phyloP scores from a whole-genome alignment of 1,284 basidiomycete species.

The Sparassis latifolia region DNA sequence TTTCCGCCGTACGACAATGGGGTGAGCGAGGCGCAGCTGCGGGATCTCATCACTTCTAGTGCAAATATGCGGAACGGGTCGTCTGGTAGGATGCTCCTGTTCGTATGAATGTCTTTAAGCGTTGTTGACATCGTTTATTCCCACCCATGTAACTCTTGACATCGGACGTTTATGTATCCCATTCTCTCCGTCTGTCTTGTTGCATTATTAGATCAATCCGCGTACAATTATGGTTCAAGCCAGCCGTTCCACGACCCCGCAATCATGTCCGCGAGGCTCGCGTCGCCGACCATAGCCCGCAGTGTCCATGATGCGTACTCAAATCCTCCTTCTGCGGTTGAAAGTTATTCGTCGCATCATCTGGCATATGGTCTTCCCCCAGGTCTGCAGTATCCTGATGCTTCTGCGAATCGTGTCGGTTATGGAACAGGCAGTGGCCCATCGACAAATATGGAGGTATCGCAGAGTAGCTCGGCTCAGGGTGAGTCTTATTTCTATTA shows the following conservation, averaged over 20 bases:
- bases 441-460: conserved; percentile 21
- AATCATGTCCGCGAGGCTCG: conserved; percentile 72
- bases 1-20: conserved; percentile 53
- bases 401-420: conserved; percentile 18
- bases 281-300: conserved; percentile 29
- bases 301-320: conserved; percentile 20
- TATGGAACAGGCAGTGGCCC: conserved; percentile 17
- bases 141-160: conserved; percentile 7
- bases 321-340: conserved; percentile 14
- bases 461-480: conserved; percentile 38
- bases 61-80: conserved; percentile 33
- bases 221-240: conserved; percentile 30
- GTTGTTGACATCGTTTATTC: conserved; percentile 29
- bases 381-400: conserved; percentile 45
- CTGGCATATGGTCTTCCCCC: conserved; percentile 56
- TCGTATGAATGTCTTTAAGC: conserved; percentile 29
- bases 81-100: conserved; percentile 44
- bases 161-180: conserved; percentile 13
- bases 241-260: conserved; percentile 69
- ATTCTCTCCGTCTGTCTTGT: conserved; percentile 9
- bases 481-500: conserved; percentile 57
- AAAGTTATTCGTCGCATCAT: conserved; percentile 20
- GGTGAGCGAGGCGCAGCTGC: conserved; percentile 65
- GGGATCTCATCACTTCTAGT: conserved; percentile 67
- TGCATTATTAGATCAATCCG: conserved; percentile 22